These are phyloP conservation scores for Coleophoma crateriformis DNA, from an alignment of 2,329 filamentous ascomycete species.

Conservation along the genomic window DNA sequence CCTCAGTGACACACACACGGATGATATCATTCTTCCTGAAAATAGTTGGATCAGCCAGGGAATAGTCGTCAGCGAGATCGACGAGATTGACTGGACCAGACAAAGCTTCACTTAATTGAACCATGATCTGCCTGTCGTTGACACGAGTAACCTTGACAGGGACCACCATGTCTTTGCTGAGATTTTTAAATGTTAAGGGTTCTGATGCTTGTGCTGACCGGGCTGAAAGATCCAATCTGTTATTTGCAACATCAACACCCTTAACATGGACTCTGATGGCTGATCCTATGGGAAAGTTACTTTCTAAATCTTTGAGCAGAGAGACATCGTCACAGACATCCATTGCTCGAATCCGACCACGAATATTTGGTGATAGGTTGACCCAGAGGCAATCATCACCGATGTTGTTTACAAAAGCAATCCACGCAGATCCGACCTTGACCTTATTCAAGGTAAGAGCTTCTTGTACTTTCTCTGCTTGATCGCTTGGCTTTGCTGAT, in stretches of 20 bases:
- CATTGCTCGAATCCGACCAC: conserved; percentile 75
- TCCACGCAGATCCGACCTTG: conserved; percentile 62
- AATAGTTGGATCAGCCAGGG: conserved; percentile 67
- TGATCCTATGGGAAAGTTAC: conserved; percentile 85
- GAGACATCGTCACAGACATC: conserved; percentile 86
- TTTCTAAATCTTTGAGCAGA: conserved; percentile 66
- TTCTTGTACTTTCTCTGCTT: conserved; percentile 47
- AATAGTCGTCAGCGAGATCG: conserved; percentile 83
- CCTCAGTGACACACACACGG: conserved; percentile 75
- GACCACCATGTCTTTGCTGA: conserved; percentile 76
- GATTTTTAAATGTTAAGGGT: conserved; percentile 59
- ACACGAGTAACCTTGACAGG: conserved; percentile 81
- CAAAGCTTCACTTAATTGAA: conserved; percentile 77
- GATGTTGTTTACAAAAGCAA: conserved; percentile 90
- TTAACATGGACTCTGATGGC: conserved; percentile 78
- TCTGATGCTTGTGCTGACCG: conserved; percentile 53
- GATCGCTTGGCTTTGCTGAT: conserved; percentile 66
- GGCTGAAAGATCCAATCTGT: conserved; percentile 79
- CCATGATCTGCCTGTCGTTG: conserved; percentile 74
- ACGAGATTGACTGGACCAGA: conserved; percentile 76
- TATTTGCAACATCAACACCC: conserved; percentile 64
- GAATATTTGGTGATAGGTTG: conserved; percentile 81
- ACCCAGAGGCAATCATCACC: conserved; percentile 79
- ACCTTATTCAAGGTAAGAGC: conserved; percentile 69
- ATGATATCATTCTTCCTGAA: conserved; percentile 83